Percentiles rank a stretch among this genome's conserved stretches.
phyloP scores from a whole-genome alignment of 2,329 filamentous ascomycete species.

The Fusarium sp. region DNA sequence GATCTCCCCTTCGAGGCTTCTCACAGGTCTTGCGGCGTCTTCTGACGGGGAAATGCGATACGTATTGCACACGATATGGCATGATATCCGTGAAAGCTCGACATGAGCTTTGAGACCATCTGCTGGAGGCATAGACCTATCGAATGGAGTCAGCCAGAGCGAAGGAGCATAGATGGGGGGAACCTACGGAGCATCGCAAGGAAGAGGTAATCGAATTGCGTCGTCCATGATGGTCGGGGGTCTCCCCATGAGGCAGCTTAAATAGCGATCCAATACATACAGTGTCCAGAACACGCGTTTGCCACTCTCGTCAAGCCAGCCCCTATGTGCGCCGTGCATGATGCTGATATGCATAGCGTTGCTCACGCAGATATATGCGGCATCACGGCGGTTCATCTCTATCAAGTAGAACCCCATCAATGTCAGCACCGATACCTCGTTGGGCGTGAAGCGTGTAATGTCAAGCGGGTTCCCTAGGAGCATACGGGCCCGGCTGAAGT shows the following conservation, averaged over 20 bases:
- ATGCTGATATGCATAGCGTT: conserved; percentile 59
- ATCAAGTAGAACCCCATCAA: conserved; percentile 60
- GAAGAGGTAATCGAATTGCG: conserved; percentile 55
- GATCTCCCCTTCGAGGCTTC: conserved; percentile 52
- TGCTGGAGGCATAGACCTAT: conserved; percentile 54
- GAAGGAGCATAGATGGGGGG: neutral
- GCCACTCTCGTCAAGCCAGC: conserved; percentile 54
- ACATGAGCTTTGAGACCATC: conserved; percentile 57
- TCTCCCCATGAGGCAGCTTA: conserved; percentile 60
- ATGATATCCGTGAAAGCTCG: conserved; percentile 57
- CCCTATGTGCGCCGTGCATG: conserved; percentile 58
- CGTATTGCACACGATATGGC: conserved; percentile 58
- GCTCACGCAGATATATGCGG: conserved; percentile 58
- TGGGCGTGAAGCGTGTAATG: conserved; percentile 51
- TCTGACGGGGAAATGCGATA: conserved; percentile 52
- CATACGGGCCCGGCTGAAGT: conserved; percentile 54
- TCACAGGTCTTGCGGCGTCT: conserved; percentile 37
- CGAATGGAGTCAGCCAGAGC: neutral
- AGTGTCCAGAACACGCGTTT: conserved; percentile 63
- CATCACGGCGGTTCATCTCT: conserved; percentile 59
- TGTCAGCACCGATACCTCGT: conserved; percentile 55
- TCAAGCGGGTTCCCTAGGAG: conserved; percentile 60
- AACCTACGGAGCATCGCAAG: conserved; percentile 53
- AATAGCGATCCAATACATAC: conserved; percentile 59
- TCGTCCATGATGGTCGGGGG: conserved; percentile 58